A percentile compares a stretch with the other conserved stretches of the same genome.
Evolutionary conservation across 2,329 filamentous ascomycete species (phyloP).

Genomic region (Teratosphaeria destructans): DNA sequence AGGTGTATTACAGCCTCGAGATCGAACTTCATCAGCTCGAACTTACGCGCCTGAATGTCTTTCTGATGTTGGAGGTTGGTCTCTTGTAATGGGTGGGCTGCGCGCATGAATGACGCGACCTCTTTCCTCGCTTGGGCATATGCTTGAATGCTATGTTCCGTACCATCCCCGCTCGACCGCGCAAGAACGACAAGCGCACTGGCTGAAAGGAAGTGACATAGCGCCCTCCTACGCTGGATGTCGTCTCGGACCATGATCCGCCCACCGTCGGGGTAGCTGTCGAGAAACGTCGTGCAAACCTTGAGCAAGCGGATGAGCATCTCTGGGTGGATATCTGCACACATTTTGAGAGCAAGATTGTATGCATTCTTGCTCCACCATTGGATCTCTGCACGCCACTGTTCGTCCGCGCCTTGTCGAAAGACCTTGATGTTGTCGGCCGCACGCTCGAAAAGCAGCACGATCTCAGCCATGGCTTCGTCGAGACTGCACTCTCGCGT

Average conservation of each 20-base stretch:
- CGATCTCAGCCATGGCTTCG: constrained; percentile 39
- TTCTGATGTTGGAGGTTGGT: constrained; percentile 31
- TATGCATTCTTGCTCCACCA: constrained; percentile 81
- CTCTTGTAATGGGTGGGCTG: constrained; percentile 25
- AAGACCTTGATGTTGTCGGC: constrained; percentile 35
- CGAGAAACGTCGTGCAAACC: constrained; percentile 29
- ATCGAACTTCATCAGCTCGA: constrained; percentile 62
- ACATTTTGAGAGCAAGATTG: constrained; percentile 59
- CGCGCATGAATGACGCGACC: constrained; percentile 42
- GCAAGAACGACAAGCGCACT: constrained; percentile 39
- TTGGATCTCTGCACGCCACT: constrained; percentile 53
- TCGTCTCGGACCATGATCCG: constrained; percentile 7
- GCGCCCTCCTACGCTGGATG: constrained; percentile 49
- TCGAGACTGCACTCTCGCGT: constrained; percentile 19
- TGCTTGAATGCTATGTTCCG: constrained; percentile 43
- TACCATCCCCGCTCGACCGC: constrained; percentile 32
- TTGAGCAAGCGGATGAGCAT: constrained; percentile 46
- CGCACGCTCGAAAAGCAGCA: constrained; percentile 43
- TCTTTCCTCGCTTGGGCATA: constrained; percentile 55
- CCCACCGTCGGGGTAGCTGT: constrained; percentile 11
- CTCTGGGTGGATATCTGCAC: constrained; percentile 45
- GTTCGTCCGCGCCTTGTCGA: constrained; percentile 28
- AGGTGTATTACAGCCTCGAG: constrained; percentile 64
- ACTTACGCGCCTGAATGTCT: constrained; percentile 22
- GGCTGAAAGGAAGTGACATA: constrained; percentile 58